Evolutionary conservation across 371 early-diverging fungal species (phyloP), one percentile per base, ranked within the genome.

Genomic region (Mortierella polycephala): DNA sequence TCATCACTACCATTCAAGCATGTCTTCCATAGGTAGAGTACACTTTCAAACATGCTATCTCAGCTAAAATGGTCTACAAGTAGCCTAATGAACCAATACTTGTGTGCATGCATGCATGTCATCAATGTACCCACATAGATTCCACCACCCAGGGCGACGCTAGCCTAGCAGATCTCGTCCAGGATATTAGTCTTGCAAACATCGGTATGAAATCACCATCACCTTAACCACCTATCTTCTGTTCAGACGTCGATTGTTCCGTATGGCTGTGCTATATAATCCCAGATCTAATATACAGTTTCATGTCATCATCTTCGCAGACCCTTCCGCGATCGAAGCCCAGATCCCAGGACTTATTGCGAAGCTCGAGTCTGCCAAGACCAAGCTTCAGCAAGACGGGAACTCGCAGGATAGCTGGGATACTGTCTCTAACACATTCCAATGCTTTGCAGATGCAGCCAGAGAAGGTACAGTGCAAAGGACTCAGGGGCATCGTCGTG

Each of bases 401-500:
- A 44, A n/a, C 51, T 41, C 41, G 14, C 65, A 75, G 23, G 69
- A 50, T 9, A 20, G 46, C 1, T 81, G 81, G 81, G 68, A 71
- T 8, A 23, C 58, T 14, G 76, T 69, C 21, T 57, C 73, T 50
- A 81, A 68, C 46, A 14, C 61, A 14, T 74, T 77, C 56, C 74
- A 82, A 46, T 56, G 52, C 46, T 71, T 79, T 59, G 82, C 79
- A 8, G 79, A 82, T 49, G 63, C 79, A 23, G 79, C 82, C 5
- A 59, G 69, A 63, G 63, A 82, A 67, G 79, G 82, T 82, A 65
- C 8, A 44, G 45, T 13, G 14, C 21, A 4, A 30, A 30, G 30
- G 30, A 30, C 30, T 30, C 30, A 30, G 30, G 30, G 30, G 30
- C 4, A 30, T 4, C 30, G 30, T 30, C 30, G 30, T 30, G 2